Evolutionary conservation across 2,329 filamentous ascomycete genomes (phyloP).

Genomic region (Fusarium sp.): DNA sequence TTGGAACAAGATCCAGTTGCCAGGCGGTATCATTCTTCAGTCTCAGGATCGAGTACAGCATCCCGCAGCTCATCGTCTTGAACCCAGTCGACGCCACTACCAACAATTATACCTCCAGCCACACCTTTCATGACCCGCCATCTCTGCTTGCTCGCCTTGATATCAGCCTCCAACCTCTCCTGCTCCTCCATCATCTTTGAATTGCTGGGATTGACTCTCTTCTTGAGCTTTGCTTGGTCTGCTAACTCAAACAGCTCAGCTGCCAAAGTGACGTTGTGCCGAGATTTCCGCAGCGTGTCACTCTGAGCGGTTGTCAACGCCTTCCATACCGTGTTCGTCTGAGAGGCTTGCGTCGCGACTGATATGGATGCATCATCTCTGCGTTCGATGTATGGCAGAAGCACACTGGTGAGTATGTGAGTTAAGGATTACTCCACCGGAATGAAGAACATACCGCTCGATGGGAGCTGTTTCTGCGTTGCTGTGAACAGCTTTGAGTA

Average conservation of each 20-base stretch:
- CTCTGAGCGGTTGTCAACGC: conserved; percentile 68
- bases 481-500: conserved; percentile 80
- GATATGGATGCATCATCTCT: conserved; percentile 75
- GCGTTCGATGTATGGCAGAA: conserved; percentile 72
- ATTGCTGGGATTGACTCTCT: conserved; percentile 65
- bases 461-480: conserved; percentile 71
- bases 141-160: conserved; percentile 71
- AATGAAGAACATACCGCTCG: conserved; percentile 67
- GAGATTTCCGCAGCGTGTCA: conserved; percentile 65
- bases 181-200: conserved; percentile 66
- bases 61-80: conserved; percentile 73
- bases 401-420: conserved; percentile 61
- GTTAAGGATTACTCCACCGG: not conserved
- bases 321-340: conserved; percentile 61
- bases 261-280: conserved; percentile 72
- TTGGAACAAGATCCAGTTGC: not conserved
- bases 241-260: conserved; percentile 71
- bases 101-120: conserved; percentile 80
- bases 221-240: conserved; percentile 63
- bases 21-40: conserved; percentile 49
- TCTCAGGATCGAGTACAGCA: conserved; percentile 76
- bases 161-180: conserved; percentile 65
- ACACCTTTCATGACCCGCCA: conserved; percentile 83
- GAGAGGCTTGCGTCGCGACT: conserved; percentile 68
- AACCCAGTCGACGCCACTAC: conserved; percentile 86